Evolutionary conservation across 2,329 filamentous ascomycete species (phyloP), one percentile per base, ranked within the genome.

Genomic region (Cladophialophora exuberans): DNA sequence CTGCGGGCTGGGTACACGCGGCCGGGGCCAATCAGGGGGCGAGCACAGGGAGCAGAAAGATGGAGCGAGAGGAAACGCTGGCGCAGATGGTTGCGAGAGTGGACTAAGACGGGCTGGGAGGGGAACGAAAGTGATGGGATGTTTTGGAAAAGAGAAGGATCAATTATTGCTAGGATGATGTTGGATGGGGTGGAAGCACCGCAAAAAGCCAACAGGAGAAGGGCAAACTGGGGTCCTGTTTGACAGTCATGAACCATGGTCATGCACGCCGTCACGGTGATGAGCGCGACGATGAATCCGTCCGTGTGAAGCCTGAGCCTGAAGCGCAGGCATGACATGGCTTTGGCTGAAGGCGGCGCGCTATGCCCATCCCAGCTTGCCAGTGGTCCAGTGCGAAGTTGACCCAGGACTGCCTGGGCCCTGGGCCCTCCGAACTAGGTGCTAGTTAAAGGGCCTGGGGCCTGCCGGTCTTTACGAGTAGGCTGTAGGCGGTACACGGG

Each of bases 51-150:
- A 59, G n/a, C 44, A 39, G 15, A 49, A 56, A 54, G 56, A 56
- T 60, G 56, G 52, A 59, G 57, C 43, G 55, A 59, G 9, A 33
- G 47, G 47, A 33, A 31, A 45, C 23, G 13, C 59, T 58, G 57
- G 61, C 59, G 57, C 46, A 56, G n/a, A 56, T 54, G 48, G 60
- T 58, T 62, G 60, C 55, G 60, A 57, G 51, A 60, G 60, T 59
- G 57, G 62, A 62, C 60, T 61, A 64, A 57, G 57, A 60, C 57
- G 59, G 58, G 60, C 55, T 60, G 60, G 54, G 59, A 56, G 59
- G 57, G 58, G 54, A 41, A 22, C 36, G 23, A 43, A 43, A 42
- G 38, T 55, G 58, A 60, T 61, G 62, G 55, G 42, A 62, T 57
- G 59, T 57, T 59, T 56, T 54, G 54, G 54, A 53, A 58, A 56